Percentiles rank a stretch among this genome's conserved stretches.
Conservation (phyloP, 768 basidiomycete species). For the Mycena metata region DNA sequence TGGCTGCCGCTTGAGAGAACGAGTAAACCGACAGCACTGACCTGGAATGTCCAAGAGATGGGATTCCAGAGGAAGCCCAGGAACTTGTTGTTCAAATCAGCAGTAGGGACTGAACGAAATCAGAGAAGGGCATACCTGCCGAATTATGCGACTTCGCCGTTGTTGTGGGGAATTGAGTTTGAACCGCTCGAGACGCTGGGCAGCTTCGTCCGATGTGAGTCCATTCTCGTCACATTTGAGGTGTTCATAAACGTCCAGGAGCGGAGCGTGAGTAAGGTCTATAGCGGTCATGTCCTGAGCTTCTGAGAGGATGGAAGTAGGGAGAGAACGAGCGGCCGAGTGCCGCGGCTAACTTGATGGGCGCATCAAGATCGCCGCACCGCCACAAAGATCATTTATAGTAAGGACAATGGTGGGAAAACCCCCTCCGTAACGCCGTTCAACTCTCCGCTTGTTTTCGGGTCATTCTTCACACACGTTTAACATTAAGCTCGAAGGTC, state of each 20-base stretch:
- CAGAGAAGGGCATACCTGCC: conserved; percentile 67
- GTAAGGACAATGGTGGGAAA: no score
- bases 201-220: conserved; percentile 80
- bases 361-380: no score
- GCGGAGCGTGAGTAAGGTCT: conserved; percentile 94
- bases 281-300: conserved; percentile 44
- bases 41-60: conserved; percentile 99
- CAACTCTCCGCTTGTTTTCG: no score
- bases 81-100: conserved; percentile 61
- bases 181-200: conserved; percentile 88
- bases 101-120: not conserved
- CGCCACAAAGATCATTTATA: no score
- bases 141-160: conserved; percentile 83
- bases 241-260: conserved; percentile 95
- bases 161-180: conserved; percentile 91
- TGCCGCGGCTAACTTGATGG: no score
- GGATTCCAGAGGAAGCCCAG: conserved; percentile 99
- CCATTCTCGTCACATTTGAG: conserved; percentile 90
- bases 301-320: no score
- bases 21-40: conserved; percentile 92
- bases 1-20: conserved; percentile 92
- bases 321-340: no score
- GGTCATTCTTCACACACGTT: no score
- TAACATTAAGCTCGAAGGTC: no score
- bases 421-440: no score